These are phyloP conservation scores for Pseudogymnoascus sp. DNA, from an alignment of 2,329 filamentous ascomycete species.

Conservation along the genomic window DNA sequence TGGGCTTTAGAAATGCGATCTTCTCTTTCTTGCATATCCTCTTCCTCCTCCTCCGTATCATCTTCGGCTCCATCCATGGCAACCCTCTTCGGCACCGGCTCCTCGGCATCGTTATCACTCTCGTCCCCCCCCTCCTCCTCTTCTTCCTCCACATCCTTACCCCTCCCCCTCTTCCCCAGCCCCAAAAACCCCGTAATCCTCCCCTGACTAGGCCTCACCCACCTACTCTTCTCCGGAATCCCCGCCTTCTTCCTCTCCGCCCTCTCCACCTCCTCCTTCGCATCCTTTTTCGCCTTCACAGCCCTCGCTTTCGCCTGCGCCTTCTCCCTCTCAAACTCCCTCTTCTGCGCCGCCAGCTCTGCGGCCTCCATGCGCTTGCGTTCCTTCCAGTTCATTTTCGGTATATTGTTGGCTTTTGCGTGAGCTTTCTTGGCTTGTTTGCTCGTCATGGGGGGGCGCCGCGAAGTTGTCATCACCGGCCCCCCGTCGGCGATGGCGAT, in stretches of 20 bases:
- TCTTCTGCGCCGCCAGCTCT: slow-evolving; percentile 33
- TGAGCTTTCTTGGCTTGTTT: slow-evolving; percentile 43
- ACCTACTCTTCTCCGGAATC: slow-evolving; percentile 42
- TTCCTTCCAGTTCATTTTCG: slow-evolving; percentile 37
- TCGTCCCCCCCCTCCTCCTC: neutral
- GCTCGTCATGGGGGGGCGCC: slow-evolving; percentile 37
- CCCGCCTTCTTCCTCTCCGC: slow-evolving; percentile 46
- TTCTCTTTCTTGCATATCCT: neutral
- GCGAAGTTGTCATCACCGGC: neutral
- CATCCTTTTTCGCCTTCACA: slow-evolving; percentile 48
- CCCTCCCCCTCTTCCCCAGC: slow-evolving; percentile 17
- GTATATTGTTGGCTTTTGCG: slow-evolving; percentile 34
- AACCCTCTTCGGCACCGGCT: neutral
- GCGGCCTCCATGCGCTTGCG: slow-evolving; percentile 30
- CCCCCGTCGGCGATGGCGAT: slow-evolving; percentile 1
- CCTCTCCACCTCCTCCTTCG: slow-evolving; percentile 43
- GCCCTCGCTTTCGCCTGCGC: slow-evolving; percentile 43
- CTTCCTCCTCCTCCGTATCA: neutral
- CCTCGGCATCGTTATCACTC: neutral
- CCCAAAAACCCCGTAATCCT: slow-evolving; percentile 48
- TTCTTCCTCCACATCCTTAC: neutral
- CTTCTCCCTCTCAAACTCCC: slow-evolving; percentile 46
- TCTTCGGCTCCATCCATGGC: neutral
- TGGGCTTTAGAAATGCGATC: neutral
- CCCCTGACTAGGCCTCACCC: slow-evolving; percentile 49